These are phyloP conservation scores for Aspergillus awamori DNA, from an alignment of 2,329 filamentous ascomycete species.

Conservation along the genomic window DNA sequence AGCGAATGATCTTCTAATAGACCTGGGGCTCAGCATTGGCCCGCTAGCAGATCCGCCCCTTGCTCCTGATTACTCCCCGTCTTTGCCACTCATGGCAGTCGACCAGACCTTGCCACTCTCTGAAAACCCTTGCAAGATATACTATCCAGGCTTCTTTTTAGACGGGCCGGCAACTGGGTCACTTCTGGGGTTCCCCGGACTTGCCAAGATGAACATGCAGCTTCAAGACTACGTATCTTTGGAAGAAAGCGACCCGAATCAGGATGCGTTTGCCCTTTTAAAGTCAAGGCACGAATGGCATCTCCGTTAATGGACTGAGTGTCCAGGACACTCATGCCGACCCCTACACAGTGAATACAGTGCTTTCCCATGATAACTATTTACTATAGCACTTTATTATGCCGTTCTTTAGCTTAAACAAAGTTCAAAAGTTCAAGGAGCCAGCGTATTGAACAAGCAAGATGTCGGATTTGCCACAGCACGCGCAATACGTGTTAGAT, in stretches of 20 bases:
- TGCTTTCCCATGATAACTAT: background rate
- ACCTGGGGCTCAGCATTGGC: background rate
- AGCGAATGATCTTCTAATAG: background rate
- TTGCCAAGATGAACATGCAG: background rate
- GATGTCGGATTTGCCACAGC: conserved; percentile 28
- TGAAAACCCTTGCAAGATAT: background rate
- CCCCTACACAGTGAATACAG: background rate
- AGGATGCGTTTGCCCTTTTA: background rate
- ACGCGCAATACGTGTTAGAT: conserved; percentile 26
- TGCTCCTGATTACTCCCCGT: background rate
- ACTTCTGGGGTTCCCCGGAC: background rate
- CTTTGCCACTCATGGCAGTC: background rate
- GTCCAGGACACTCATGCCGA: background rate
- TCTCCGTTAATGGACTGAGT: background rate
- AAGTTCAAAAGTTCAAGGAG: too few species aligned
- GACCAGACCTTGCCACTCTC: background rate
- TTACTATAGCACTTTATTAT: background rate
- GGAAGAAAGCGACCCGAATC: background rate
- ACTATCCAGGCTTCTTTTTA: background rate
- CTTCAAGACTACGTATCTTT: background rate
- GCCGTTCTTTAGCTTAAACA: background rate
- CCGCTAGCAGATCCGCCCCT: background rate
- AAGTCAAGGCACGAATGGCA: background rate
- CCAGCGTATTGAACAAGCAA: conserved; percentile 8
- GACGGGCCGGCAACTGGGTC: background rate